phyloP scores from a whole-genome alignment of 2,329 filamentous ascomycete genomes.

The Gaeumannomyces sp. region DNA sequence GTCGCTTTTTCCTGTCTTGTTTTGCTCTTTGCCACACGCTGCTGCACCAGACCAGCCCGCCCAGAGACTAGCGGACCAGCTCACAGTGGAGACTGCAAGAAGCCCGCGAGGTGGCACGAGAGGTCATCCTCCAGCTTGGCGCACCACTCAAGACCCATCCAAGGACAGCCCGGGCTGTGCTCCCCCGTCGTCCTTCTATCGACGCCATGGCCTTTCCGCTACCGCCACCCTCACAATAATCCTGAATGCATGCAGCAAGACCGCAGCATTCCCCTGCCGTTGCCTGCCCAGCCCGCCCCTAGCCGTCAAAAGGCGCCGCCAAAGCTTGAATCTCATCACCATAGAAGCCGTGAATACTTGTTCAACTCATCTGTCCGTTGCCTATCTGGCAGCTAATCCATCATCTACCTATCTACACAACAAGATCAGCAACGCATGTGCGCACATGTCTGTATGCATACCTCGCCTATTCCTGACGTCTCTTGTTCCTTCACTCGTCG shows the following conservation, averaged over 20 bases:
- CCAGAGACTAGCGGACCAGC: background rate
- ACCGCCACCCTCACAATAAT: background rate
- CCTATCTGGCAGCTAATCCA: background rate
- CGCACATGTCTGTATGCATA: background rate
- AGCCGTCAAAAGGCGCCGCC: no score
- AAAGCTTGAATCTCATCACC: background rate
- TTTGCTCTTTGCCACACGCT: background rate
- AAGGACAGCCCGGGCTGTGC: background rate
- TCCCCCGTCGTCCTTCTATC: background rate
- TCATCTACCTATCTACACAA: background rate
- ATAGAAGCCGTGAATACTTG: background rate
- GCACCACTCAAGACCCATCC: background rate
- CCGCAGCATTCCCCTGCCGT: background rate
- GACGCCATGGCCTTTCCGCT: background rate
- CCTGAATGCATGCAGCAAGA: background rate
- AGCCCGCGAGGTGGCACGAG: background rate
- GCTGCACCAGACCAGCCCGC: no score
- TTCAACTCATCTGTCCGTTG: background rate
- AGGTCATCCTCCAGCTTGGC: background rate
- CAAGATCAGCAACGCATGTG: background rate
- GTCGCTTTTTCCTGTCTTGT: background rate
- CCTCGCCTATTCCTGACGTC: background rate
- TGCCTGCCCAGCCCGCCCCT: background rate
- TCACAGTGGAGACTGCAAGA: background rate
- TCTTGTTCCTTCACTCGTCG: constrained; percentile 7